Base-by-base conservation (phyloP, 2,329 filamentous ascomycete species). In the Ascocoryne sarcoides region DNA sequence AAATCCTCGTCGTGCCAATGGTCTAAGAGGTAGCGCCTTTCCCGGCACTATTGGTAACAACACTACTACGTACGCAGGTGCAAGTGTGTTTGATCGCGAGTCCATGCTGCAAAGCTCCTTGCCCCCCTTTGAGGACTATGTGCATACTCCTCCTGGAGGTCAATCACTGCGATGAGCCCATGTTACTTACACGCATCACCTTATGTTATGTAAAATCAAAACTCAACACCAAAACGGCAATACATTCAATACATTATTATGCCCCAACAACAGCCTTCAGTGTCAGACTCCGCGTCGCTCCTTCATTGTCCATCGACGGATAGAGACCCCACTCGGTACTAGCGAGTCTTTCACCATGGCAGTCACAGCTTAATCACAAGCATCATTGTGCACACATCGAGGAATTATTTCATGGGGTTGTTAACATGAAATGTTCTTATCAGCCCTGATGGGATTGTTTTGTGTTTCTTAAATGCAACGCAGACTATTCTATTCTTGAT, bases 71-170 rank as follows among this genome's bases (percentile, higher is more conserved):
- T 53, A 54, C 45, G 16, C 46, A 16, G 50, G 48, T 28, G 47
- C 47, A 18, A 52, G 42, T 32, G 53, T 55, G 34, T 58, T 54
- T 33, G 51, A 58, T 9, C 48, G 39, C 15, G 32, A 36, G 7
- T 42, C 49, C 4, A 58, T 60, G 58, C 40, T 60, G 14, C 54
- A 55, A 33, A 57, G 51, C 44, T 59, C 58, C 5, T 19, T 56
- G 10, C 15, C n/a, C 9, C 26, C 39, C 18, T 46, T 37, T 20
- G 35, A 39, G 18, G 39, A 60, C 32, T 65, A 70, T 41, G 62
- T 62, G 4, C 63, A 66, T 42, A 70, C 65, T 21, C 67, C 69
- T 16, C 66, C 65, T 17, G 67, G 64, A 47, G 65, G 66, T 19
- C 69, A 73, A 50, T n/a, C n/a, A n/a, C 63, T 63, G 29, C 66